Evolutionary conservation across 2,329 filamentous ascomycete genomes (phyloP).

Genomic region (Neopestalotiopsis rosae): DNA sequence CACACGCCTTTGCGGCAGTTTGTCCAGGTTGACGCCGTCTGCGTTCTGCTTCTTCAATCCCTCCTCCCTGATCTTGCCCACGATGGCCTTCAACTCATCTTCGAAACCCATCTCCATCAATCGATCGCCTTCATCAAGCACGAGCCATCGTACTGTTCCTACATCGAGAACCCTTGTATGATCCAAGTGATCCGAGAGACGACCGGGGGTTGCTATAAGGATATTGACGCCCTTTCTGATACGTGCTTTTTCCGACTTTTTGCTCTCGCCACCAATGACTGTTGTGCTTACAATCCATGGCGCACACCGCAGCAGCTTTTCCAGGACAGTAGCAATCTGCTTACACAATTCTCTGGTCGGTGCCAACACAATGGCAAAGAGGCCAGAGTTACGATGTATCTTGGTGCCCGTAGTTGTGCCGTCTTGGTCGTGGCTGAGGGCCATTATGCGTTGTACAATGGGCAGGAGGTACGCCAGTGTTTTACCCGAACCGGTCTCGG

Average conservation of each 20-base stretch:
- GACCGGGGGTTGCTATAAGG: constrained; percentile 89
- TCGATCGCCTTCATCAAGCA: constrained; percentile 96
- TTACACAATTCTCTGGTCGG: constrained; percentile 94
- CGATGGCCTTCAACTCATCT: constrained; percentile 87
- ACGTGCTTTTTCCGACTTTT: constrained; percentile 87
- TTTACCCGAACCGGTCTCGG: constrained; percentile 96
- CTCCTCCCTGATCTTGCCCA: constrained; percentile 76
- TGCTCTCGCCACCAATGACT: constrained; percentile 72
- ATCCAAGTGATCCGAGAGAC: constrained; percentile 88
- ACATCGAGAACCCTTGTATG: constrained; percentile 90
- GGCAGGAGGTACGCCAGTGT: constrained; percentile 95
- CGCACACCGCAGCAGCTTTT: constrained; percentile 83
- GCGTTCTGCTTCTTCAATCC: constrained; percentile 63
- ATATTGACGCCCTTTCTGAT: constrained; percentile 95
- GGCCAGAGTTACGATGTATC: constrained; percentile 82
- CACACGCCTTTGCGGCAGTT: constrained; percentile 76
- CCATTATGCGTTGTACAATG: constrained; percentile 86
- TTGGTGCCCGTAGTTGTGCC: constrained; percentile 49
- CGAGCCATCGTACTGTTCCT: constrained; percentile 88
- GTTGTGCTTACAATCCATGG: constrained; percentile 95
- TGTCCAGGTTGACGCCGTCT: constrained; percentile 61
- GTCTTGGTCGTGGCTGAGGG: constrained; percentile 66
- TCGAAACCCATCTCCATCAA: constrained; percentile 98
- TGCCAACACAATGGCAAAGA: constrained; percentile 93
- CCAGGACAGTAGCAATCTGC: constrained; percentile 87